Conservation (phyloP, 495 filamentous ascomycete genomes). For the Penicillium bialowiezense region DNA sequence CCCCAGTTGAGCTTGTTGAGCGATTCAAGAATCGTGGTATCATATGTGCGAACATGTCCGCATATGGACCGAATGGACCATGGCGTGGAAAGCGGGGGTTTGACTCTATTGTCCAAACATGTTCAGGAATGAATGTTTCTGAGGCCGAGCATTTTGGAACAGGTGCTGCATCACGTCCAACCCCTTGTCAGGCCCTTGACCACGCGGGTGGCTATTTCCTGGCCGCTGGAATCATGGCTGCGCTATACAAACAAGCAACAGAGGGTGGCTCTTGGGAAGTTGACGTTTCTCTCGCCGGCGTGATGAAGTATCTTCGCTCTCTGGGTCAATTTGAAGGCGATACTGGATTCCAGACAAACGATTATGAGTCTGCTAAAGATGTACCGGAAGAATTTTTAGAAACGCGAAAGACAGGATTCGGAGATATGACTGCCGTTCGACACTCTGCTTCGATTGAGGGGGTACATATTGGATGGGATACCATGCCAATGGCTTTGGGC, state of each 20-base stretch:
- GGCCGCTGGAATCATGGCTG: slow-evolving; percentile 51
- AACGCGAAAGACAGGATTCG: slow-evolving; percentile 16
- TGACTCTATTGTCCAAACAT: slow-evolving; percentile 46
- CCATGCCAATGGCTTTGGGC: slow-evolving; percentile 24
- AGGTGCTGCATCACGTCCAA: slow-evolving; percentile 62
- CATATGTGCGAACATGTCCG: slow-evolving; percentile 61
- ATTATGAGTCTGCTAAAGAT: slow-evolving; percentile 11
- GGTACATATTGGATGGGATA: slow-evolving; percentile 24
- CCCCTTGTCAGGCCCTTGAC: slow-evolving; percentile 50
- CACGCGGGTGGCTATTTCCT: slow-evolving; percentile 62
- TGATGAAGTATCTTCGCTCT: slow-evolving; percentile 27
- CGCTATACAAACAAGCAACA: slow-evolving; percentile 51
- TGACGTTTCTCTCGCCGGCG: slow-evolving; percentile 40
- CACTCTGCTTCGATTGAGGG: slow-evolving; percentile 25
- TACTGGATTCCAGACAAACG: slow-evolving; percentile 14
- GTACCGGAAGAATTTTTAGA: slow-evolving; percentile 20
- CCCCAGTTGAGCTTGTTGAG: slow-evolving; percentile 19
- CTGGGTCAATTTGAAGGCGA: slow-evolving; percentile 18
- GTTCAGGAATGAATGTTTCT: slow-evolving; percentile 51
- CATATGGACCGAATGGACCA: slow-evolving; percentile 47
- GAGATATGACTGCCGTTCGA: slow-evolving; percentile 19
- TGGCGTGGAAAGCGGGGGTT: slow-evolving; percentile 35
- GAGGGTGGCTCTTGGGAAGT: slow-evolving; percentile 57
- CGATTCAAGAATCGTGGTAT: slow-evolving; percentile 43
- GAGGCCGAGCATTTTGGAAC: slow-evolving; percentile 49